phyloP scores from a whole-genome alignment of 73 alveolate genomes.

The Paramecium sexaurelia region DNA sequence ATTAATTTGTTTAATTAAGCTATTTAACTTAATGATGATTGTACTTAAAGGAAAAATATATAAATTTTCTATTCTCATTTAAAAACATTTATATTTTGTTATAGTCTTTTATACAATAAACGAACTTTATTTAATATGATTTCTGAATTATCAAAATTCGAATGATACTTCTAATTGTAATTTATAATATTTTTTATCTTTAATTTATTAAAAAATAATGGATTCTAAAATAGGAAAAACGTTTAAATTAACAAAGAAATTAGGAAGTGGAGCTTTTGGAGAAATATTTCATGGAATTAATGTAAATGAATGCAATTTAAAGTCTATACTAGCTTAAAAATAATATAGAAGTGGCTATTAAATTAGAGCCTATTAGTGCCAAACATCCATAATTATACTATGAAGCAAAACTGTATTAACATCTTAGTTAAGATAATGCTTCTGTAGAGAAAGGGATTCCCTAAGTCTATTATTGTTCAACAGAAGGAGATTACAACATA shows the following conservation, averaged over 20 bases:
- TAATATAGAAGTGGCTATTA: slow-evolving; percentile 55
- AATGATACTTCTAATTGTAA: neutral
- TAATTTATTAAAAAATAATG: neutral
- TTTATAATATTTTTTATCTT: neutral
- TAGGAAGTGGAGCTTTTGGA: slow-evolving; percentile 86
- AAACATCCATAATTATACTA: slow-evolving; percentile 33
- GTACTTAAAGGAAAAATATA: no score
- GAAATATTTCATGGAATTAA: slow-evolving; percentile 75
- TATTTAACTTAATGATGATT: no score
- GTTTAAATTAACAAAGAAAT: slow-evolving; percentile 71
- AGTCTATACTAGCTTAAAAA: slow-evolving; percentile 2
- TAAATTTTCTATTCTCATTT: no score
- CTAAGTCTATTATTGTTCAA: slow-evolving; percentile 61
- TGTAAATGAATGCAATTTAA: neutral
- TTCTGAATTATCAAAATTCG: neutral
- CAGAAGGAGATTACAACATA: slow-evolving; percentile 86
- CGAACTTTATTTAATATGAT: no score
- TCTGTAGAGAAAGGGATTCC: slow-evolving; percentile 66
- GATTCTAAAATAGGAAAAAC: slow-evolving; percentile 67
- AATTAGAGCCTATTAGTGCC: slow-evolving; percentile 54
- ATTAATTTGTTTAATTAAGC: no score
- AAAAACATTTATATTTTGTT: no score
- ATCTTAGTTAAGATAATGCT: slow-evolving; percentile 47
- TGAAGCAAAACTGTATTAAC: slow-evolving; percentile 60
- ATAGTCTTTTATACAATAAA: no score